Base-by-base conservation (phyloP, 768 basidiomycete species). In the Boletus rubropictus region DNA sequence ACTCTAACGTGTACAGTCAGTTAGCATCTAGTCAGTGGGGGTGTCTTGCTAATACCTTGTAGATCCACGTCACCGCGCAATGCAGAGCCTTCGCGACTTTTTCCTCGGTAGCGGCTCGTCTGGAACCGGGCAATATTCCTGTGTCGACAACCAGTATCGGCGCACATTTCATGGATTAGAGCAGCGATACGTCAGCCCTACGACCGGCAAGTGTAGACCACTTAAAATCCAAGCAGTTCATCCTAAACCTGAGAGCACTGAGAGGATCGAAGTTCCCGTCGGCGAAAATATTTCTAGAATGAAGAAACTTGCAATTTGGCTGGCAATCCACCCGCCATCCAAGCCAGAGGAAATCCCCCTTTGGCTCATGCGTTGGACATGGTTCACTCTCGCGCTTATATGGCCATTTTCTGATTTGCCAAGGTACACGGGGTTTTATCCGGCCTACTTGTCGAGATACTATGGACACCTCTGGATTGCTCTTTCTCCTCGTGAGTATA, bases 171-270 rank as follows among this genome's bases (percentile, higher is more conserved):
- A 62, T 7, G 60, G 51, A 3, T 2, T 10, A 20, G 43, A 40
- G 18, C 48, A 59, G 25, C 50, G 60, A 45, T 62, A 62, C 15
- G 48, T 62, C 45, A 64, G 60, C 20, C 44, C 57, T 8, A 38
- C 47, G 18, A 54, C 49, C 5, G 63, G 60, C 18, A 17, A 7
- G 38, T 62, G 63, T 36, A 64, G 18, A 37, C 45, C 18, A 11
- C 60, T 65, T 18, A 0, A 21, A 10, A 50, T 65, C n/a, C 61
- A 65, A 34, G 61, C 54, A 18, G 50, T 62, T 21, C 48, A 50
- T n/a, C 57, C 61, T 7, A 39, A 25, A 1, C 2, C 0, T 18
- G 15, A 7, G 5, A 14, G 7, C 11, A 8, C 5, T 1, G 28
- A 29, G 5, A 12, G 43, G 7, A 28, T 4, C 10, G 53, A 62